Percentiles rank a stretch among this genome's conserved stretches.
Conservation (phyloP, 148 eudicot genomes). For the Pouteria glomerata region DNA sequence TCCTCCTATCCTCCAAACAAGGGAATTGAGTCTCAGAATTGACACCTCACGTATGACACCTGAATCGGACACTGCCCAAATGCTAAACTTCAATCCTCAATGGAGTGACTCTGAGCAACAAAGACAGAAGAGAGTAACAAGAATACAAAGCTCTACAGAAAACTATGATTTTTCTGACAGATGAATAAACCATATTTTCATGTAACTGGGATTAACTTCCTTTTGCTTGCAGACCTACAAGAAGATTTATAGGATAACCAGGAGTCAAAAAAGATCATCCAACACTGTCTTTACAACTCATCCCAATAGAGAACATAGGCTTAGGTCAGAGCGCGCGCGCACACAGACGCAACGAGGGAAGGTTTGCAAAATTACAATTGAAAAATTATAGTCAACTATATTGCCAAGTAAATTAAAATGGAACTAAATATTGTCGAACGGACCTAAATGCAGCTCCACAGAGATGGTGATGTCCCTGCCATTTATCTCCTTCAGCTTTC, state of each 20-base stretch:
- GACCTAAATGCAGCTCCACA: neutral
- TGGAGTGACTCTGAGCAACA: too few relatives aligned
- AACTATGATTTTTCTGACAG: neutral
- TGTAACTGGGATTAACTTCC: neutral
- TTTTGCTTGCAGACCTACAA: neutral
- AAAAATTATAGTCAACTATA: neutral
- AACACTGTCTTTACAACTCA: neutral
- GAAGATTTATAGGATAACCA: neutral
- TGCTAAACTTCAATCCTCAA: too few relatives aligned
- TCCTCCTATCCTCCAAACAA: too few relatives aligned
- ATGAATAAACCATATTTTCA: neutral
- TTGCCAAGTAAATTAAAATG: neutral
- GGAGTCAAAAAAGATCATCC: too few relatives aligned
- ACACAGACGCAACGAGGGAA: neutral
- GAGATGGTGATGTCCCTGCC: neutral
- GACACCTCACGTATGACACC: too few relatives aligned
- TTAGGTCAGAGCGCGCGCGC: neutral
- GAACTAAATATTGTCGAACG: neutral
- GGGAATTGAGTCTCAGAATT: too few relatives aligned
- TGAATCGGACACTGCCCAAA: too few relatives aligned
- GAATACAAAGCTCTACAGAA: neutral
- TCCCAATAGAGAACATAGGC: neutral
- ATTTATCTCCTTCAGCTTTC: neutral
- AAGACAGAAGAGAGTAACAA: neutral
- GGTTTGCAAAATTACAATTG: neutral